Evolutionary conservation across 768 basidiomycete species (phyloP), one percentile per base, ranked within the genome.

Genomic region (Tulasnella sp.): DNA sequence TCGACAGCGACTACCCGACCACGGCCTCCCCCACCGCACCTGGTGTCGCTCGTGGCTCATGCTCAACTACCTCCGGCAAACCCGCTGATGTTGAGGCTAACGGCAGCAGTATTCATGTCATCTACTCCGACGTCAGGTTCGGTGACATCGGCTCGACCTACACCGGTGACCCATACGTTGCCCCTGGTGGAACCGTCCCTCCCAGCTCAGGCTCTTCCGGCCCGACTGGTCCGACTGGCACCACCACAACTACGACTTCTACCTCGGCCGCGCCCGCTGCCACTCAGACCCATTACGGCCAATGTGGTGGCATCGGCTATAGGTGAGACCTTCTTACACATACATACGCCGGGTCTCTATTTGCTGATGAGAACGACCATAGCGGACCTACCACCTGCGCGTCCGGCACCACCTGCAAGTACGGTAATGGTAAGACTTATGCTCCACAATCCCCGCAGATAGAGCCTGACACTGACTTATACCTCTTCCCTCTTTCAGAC

Each of bases 1-100:
- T 81, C 69, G 62, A 63, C 51, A 45, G 41, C 24, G 42, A 24
- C 41, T 63, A 63, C 53, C 62, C 62, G 15, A 53, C 61, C 61
- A 44, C 32, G 24, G 29, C 19, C 29, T 9, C 10, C 55, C 1
- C 55, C 13, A 30, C 61, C 47, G 32, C 45, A 24, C 62, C 62
- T 15, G 61, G 61, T 10, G 30, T 49, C 52, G 13, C 30, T 29
- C 61, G 61, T 32, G 61, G 61, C 19, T 47, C 61, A 24, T 62
- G 61, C 58, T 9, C 60, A 3, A 60, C 61, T 47, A 62, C 10
- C 56, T 62, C 61, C 21, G 61, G 61, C 34, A 27, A 38, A 21
- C 61, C 61, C 49, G n/a, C 61, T 42, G 51, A 51, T 24, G 61
- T 63, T 27, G 61, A 63, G 51, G 17, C 34, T 49, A 26, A 42